A percentile compares a stretch with the other conserved stretches of the same genome.
These are phyloP conservation scores for Trichoderma gamsii DNA, from an alignment of 495 filamentous ascomycete species.

Conservation along the genomic window DNA sequence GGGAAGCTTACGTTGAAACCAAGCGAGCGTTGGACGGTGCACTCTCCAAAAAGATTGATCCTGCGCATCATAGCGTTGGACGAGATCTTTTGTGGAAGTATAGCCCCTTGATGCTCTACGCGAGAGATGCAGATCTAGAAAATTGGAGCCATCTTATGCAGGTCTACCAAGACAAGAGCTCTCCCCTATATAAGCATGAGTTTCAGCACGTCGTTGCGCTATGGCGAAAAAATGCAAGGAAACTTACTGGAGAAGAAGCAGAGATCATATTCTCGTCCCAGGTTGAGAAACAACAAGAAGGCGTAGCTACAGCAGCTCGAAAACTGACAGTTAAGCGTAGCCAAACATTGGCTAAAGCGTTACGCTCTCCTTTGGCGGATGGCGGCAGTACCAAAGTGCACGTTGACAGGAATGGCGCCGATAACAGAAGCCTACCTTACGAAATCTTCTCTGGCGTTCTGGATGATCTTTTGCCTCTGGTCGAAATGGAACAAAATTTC, in stretches of 20 bases:
- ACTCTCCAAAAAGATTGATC: slow-evolving; percentile 48
- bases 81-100: slow-evolving; percentile 69
- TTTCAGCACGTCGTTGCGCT: slow-evolving; percentile 70
- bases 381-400: slow-evolving; percentile 45
- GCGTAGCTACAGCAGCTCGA: slow-evolving; percentile 68
- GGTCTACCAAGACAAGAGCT: slow-evolving; percentile 70
- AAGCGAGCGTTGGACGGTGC: slow-evolving; percentile 49
- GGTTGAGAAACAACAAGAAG: slow-evolving; percentile 73
- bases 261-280: slow-evolving; percentile 84
- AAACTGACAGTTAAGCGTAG: slow-evolving; percentile 89
- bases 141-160: slow-evolving; percentile 76
- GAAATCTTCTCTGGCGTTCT: slow-evolving; percentile 80
- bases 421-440: slow-evolving; percentile 63
- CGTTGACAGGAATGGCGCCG: slow-evolving; percentile 54
- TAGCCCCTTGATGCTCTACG: slow-evolving; percentile 76
- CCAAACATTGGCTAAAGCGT: slow-evolving; percentile 70
- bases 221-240: slow-evolving; percentile 78
- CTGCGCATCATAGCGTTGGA: slow-evolving; percentile 46
- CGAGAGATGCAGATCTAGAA: slow-evolving; percentile 68
- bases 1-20: slow-evolving; percentile 62
- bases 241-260: slow-evolving; percentile 74
- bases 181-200: slow-evolving; percentile 71
- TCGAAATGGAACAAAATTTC: slow-evolving; percentile 92
- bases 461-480: slow-evolving; percentile 68
- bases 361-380: slow-evolving; percentile 63